phyloP scores from a whole-genome alignment of 1,284 basidiomycete species.

The Mycena citricolor region DNA sequence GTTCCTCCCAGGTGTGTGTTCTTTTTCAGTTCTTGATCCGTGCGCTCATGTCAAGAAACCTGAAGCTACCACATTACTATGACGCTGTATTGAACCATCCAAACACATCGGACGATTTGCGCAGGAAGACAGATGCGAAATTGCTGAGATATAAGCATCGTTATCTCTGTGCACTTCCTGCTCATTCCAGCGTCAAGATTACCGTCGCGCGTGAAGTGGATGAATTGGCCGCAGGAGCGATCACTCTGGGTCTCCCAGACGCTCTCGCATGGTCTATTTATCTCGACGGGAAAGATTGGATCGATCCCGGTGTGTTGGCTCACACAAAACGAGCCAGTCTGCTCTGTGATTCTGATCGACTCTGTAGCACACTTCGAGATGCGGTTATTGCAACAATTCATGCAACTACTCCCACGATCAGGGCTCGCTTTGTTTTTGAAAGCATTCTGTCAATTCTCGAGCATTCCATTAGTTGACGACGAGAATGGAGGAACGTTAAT shows the following conservation, averaged over 20 bases:
- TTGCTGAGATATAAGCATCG: conserved; percentile 62
- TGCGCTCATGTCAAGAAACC: conserved; percentile 4
- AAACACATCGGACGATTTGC: conserved; percentile 68
- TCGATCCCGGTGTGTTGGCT: conserved; percentile 65
- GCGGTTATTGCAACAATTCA: conserved; percentile 62
- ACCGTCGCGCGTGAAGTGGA: conserved; percentile 61
- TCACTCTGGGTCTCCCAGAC: conserved; percentile 74
- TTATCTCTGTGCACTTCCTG: conserved; percentile 55
- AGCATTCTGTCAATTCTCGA: conserved; percentile 68
- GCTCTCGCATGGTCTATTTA: conserved; percentile 78
- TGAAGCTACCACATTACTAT: conserved; percentile 68
- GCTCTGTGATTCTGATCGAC: conserved; percentile 6
- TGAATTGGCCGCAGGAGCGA: conserved; percentile 67
- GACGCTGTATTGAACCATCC: conserved; percentile 77
- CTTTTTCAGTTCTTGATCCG: conserved; percentile 1
- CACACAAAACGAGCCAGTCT: too few relatives aligned
- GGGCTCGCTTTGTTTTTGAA: conserved; percentile 59
- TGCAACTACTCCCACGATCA: conserved; percentile 66
- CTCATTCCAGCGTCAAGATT: conserved; percentile 47
- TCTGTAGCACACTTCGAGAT: conserved; percentile 64
- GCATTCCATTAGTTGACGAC: conserved; percentile 43
- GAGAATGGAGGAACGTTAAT: conserved; percentile 31
- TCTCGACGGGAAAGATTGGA: conserved; percentile 76
- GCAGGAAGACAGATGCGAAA: conserved; percentile 70
- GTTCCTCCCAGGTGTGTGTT: conserved; percentile 44